Evolutionary conservation across 2,329 filamentous ascomycete genomes (phyloP).

Genomic region (Calonectria pseudoreteaudii): DNA sequence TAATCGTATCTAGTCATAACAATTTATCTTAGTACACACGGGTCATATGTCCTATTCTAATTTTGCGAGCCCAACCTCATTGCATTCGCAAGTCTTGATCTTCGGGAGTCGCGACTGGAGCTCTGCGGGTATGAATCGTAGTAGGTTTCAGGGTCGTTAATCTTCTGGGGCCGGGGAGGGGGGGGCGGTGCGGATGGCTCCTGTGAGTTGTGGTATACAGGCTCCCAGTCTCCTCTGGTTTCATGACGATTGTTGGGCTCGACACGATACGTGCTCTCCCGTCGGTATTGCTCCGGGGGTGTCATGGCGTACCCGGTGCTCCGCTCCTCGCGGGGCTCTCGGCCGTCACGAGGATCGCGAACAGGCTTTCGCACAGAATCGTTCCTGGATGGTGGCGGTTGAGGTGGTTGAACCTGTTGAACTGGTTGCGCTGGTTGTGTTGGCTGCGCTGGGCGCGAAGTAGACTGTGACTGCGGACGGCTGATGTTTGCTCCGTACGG

Average conservation of each 20-base stretch:
- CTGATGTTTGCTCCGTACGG: slow-evolving; percentile 25
- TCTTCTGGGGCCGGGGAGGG: slow-evolving; percentile 52
- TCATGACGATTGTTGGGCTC: slow-evolving; percentile 11
- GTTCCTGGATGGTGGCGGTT: slow-evolving; percentile 25
- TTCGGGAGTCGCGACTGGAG: slow-evolving; percentile 37
- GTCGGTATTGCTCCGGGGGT: slow-evolving; percentile 18
- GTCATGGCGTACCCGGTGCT: slow-evolving; percentile 32
- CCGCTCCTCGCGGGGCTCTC: slow-evolving; percentile 36
- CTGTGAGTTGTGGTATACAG: slow-evolving; percentile 41
- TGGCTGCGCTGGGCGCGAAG: slow-evolving; percentile 33
- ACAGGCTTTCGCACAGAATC: slow-evolving; percentile 37
- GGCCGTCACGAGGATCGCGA: slow-evolving; percentile 30
- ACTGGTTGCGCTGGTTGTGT: slow-evolving; percentile 27
- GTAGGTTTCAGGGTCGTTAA: slow-evolving; percentile 49
- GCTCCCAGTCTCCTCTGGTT: slow-evolving; percentile 45
- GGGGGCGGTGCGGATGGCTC: slow-evolving; percentile 46
- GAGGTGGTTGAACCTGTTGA: slow-evolving; percentile 26
- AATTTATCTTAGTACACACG: slow-evolving; percentile 20
- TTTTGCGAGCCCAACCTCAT: slow-evolving; percentile 65
- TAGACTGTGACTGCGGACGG: slow-evolving; percentile 30
- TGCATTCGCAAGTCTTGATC: slow-evolving; percentile 48
- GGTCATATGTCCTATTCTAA: slow-evolving; percentile 25
- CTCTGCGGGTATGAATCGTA: slow-evolving; percentile 44
- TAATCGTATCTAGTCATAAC: slow-evolving; percentile 17
- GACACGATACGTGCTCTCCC: slow-evolving; percentile 9